A percentile compares a stretch with the other conserved stretches of the same genome.
These are phyloP conservation scores for Thelephora terrestris DNA, from an alignment of 1,284 basidiomycete genomes.

Conservation along the genomic window DNA sequence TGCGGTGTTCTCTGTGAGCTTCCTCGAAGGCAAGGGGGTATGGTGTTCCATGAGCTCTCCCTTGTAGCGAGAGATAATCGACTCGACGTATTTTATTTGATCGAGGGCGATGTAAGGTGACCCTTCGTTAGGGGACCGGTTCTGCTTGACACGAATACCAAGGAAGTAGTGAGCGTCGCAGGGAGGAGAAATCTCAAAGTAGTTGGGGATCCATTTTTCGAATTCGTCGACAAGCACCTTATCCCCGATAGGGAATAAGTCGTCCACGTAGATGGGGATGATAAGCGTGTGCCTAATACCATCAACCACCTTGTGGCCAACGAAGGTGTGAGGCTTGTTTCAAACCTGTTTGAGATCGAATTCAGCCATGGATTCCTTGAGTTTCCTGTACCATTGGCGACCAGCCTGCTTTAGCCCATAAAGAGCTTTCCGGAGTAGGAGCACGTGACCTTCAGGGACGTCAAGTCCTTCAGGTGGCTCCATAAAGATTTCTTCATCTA, in stretches of 20 bases:
- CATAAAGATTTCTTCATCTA: constrained; percentile 13
- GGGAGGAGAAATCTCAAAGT: constrained; percentile 2
- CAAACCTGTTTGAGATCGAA: constrained; percentile 6
- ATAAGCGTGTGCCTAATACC: constrained; percentile 4
- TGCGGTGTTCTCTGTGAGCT: neutral
- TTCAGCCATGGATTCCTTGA: neutral
- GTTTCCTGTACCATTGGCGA: constrained; percentile 11
- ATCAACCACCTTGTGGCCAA: constrained; percentile 7
- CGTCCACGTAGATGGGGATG: constrained; percentile 15
- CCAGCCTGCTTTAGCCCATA: constrained; percentile 16
- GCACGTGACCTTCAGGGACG: constrained; percentile 3
- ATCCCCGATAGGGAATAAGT: constrained; percentile 8
- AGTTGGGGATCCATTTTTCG: neutral
- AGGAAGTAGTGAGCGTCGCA: neutral
- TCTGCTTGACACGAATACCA: neutral
- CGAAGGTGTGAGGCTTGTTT: constrained; percentile 6
- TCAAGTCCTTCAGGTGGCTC: constrained; percentile 9
- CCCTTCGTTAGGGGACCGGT: neutral
- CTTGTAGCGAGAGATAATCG: neutral
- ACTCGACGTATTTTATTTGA: neutral
- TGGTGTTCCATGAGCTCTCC: neutral
- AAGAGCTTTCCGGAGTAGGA: constrained; percentile 10
- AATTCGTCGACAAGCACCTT: neutral
- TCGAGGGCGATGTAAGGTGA: neutral
- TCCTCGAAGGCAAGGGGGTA: neutral